These are phyloP conservation scores for Annulohypoxylon truncatum DNA, from an alignment of 2,329 filamentous ascomycete genomes.

Conservation along the genomic window DNA sequence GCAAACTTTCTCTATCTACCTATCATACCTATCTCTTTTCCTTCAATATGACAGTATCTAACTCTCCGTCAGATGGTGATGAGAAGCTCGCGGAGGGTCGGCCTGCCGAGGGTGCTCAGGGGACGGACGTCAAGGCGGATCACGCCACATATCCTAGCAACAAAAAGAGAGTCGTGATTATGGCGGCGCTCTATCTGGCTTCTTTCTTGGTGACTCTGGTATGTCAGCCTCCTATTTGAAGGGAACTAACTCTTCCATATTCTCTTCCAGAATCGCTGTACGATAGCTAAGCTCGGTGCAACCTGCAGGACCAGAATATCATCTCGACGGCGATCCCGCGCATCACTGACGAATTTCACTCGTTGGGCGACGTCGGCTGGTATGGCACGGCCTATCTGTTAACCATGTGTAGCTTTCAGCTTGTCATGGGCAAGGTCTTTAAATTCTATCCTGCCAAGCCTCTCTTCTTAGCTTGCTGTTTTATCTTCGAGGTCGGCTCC, in stretches of 20 bases:
- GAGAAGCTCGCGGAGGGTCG: conserved; percentile 30
- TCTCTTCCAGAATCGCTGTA: background rate
- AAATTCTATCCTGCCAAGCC: conserved; percentile 43
- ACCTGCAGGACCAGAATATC: conserved; percentile 35
- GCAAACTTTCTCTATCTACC: background rate
- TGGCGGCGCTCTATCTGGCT: conserved; percentile 41
- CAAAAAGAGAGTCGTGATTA: conserved; percentile 42
- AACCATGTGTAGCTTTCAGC: conserved; percentile 43
- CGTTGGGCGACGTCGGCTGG: conserved; percentile 46
- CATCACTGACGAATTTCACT: conserved; percentile 47
- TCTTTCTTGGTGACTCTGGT: conserved; percentile 43
- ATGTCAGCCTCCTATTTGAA: background rate
- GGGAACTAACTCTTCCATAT: no score
- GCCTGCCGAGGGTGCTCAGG: conserved; percentile 6
- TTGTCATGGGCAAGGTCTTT: conserved; percentile 44
- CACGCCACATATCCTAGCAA: conserved; percentile 40
- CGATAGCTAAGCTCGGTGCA: conserved; percentile 30
- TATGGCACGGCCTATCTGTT: conserved; percentile 48
- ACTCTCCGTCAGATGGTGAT: conserved; percentile 5
- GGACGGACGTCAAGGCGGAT: conserved; percentile 3
- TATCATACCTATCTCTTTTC: background rate
- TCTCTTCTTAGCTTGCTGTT: conserved; percentile 23
- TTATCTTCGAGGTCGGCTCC: conserved; percentile 44
- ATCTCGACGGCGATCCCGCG: conserved; percentile 44
- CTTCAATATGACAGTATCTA: conserved; percentile 2